These are phyloP conservation scores for Entoloma clypeatum DNA, from an alignment of 1,284 basidiomycete species.

Conservation along the genomic window DNA sequence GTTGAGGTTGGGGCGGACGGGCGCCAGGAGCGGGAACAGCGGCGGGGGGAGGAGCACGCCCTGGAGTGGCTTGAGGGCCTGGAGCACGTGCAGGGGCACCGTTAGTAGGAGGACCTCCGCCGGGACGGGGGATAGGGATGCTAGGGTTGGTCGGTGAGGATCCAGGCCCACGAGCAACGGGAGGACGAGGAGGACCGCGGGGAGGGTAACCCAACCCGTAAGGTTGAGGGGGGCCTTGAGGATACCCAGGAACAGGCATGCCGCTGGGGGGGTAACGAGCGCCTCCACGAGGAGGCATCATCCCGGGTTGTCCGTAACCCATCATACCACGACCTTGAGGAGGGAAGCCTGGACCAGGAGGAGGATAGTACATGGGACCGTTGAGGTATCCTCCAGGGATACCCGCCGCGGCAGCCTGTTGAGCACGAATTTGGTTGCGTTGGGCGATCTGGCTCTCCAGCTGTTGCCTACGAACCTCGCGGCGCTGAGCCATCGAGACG, in stretches of 20 bases:
- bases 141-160: slow-evolving; percentile 60
- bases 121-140: slow-evolving; percentile 54
- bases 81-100: slow-evolving; percentile 45
- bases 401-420: slow-evolving; percentile 86
- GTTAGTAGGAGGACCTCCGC: slow-evolving; percentile 49
- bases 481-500: slow-evolving; percentile 97
- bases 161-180: slow-evolving; percentile 53
- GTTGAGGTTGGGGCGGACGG: slow-evolving; percentile 30
- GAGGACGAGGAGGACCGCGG: slow-evolving; percentile 51
- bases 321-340: slow-evolving; percentile 83
- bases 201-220: slow-evolving; percentile 68
- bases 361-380: slow-evolving; percentile 80
- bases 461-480: slow-evolving; percentile 97
- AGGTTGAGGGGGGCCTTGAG: slow-evolving; percentile 62
- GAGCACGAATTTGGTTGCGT: slow-evolving; percentile 93
- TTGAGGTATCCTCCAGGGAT: slow-evolving; percentile 81
- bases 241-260: slow-evolving; percentile 71
- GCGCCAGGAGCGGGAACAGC: slow-evolving; percentile 36
- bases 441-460: slow-evolving; percentile 98
- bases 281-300: slow-evolving; percentile 77
- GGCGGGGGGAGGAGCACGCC: slow-evolving; percentile 41
- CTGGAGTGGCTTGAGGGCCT: slow-evolving; percentile 43
- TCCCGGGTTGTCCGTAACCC: slow-evolving; percentile 77
- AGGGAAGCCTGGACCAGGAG: slow-evolving; percentile 80
- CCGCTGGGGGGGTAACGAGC: slow-evolving; percentile 40